phyloP scores from a whole-genome alignment of 129 eudicot species.

The Deinandra increscens region DNA sequence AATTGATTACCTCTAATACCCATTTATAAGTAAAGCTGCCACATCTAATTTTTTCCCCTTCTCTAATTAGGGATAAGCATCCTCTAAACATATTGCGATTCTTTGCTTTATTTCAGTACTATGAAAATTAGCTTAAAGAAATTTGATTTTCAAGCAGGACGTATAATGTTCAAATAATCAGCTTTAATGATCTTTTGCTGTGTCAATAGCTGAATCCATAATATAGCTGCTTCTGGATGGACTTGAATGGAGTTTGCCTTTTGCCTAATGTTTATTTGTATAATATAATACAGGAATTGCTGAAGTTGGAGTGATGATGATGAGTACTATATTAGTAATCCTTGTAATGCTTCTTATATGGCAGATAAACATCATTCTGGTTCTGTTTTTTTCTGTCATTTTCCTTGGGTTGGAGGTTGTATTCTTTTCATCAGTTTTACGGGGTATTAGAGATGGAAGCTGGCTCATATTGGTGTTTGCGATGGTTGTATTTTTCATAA shows the following conservation, averaged over 20 bases:
- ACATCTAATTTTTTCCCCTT: background rate
- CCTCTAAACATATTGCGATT: background rate
- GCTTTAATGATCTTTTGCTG: slow-evolving; percentile 2
- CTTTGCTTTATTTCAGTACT: background rate
- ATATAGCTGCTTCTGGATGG: background rate
- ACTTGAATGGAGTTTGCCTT: slow-evolving; percentile 2
- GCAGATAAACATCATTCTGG: slow-evolving; percentile 75
- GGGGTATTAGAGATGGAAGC: slow-evolving; percentile 88
- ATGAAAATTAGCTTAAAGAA: background rate
- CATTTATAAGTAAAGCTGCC: background rate
- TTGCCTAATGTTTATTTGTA: slow-evolving; percentile 29
- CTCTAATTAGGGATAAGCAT: background rate
- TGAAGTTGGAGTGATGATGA: slow-evolving; percentile 93
- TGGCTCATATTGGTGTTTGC: slow-evolving; percentile 88
- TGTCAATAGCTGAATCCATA: background rate
- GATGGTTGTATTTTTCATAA: slow-evolving; percentile 49
- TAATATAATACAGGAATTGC: slow-evolving; percentile 61
- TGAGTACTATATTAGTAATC: slow-evolving; percentile 80
- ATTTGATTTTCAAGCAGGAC: background rate
- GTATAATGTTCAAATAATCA: background rate
- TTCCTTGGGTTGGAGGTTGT: slow-evolving; percentile 69
- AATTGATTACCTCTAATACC: background rate
- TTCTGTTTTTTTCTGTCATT: slow-evolving; percentile 56
- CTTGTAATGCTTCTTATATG: slow-evolving; percentile 97
- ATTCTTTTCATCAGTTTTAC: slow-evolving; percentile 80